A percentile compares a stretch with the other conserved stretches of the same genome.
phyloP scores from a whole-genome alignment of 805 yeast species.

The Candida awuae region DNA sequence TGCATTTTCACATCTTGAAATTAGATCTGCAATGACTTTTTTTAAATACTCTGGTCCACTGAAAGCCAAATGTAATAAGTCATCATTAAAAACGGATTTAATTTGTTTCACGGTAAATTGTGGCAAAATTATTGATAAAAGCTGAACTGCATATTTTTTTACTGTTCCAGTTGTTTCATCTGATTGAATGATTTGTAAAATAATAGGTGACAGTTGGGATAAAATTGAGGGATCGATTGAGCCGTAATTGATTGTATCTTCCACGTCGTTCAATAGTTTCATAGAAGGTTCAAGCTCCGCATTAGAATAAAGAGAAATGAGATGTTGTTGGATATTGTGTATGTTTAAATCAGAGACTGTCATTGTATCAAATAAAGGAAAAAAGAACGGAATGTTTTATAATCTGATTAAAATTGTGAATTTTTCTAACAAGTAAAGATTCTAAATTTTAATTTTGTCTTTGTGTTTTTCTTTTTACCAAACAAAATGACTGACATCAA shows the following conservation, averaged over 20 bases:
- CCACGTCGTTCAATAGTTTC: slow-evolving; percentile 15
- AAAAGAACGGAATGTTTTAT: not conserved
- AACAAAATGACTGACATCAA: no score
- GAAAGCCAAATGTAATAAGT: slow-evolving; percentile 24
- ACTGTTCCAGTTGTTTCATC: slow-evolving; percentile 17
- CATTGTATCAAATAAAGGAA: slow-evolving; percentile 3
- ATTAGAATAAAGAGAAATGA: slow-evolving; percentile 10
- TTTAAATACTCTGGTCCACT: slow-evolving; percentile 23
- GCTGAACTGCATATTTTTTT: slow-evolving; percentile 14
- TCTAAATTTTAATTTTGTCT: no score
- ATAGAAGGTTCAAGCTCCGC: slow-evolving; percentile 11
- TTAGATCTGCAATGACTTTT: slow-evolving; percentile 19
- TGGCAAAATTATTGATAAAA: slow-evolving; percentile 23
- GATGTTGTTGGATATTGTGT: slow-evolving; percentile 14
- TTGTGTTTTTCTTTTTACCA: no score
- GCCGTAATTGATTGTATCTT: slow-evolving; percentile 13
- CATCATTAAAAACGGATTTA: slow-evolving; percentile 18
- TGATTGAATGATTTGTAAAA: slow-evolving; percentile 21
- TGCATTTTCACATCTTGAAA: slow-evolving; percentile 24
- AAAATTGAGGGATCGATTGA: slow-evolving; percentile 11
- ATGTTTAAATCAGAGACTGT: slow-evolving; percentile 16
- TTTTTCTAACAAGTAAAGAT: no score
- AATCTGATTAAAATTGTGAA: no score
- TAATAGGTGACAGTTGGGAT: slow-evolving; percentile 16
- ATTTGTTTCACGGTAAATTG: slow-evolving; percentile 26